phyloP scores from a whole-genome alignment of 371 early-diverging fungal genomes.

The Gilbertella persicaria region DNA sequence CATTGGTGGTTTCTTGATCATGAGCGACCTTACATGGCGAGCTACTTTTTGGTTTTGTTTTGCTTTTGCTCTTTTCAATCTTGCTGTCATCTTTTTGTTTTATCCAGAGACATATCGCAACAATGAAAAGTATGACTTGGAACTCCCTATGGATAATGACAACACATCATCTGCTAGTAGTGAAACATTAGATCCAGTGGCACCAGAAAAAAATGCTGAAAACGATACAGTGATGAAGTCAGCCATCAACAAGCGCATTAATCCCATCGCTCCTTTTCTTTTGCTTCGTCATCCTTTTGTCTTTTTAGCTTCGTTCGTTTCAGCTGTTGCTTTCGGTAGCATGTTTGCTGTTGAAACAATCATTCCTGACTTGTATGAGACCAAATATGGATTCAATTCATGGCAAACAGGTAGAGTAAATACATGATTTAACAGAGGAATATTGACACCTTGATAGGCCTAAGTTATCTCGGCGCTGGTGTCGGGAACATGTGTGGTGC shows the following conservation, averaged over 20 bases:
- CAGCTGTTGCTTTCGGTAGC: conserved; percentile 52
- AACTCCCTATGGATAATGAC: conserved; percentile 12
- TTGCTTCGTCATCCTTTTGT: conserved; percentile 54
- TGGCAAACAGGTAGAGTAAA: conserved; percentile 42
- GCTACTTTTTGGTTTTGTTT: conserved; percentile 39
- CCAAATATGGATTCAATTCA: conserved; percentile 33
- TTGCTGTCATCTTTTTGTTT: conserved; percentile 40
- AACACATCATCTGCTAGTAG: not conserved
- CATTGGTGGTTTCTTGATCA: conserved; percentile 34
- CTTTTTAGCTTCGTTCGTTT: conserved; percentile 40
- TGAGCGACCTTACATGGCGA: conserved; percentile 26
- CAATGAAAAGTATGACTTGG: conserved; percentile 14
- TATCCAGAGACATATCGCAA: conserved; percentile 66
- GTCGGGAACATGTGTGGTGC: conserved; percentile 30
- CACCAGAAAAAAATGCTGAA: not conserved
- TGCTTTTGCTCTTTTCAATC: conserved; percentile 26
- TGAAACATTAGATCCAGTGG: conserved; percentile 5
- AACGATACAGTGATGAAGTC: not conserved
- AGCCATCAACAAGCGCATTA: conserved; percentile 13
- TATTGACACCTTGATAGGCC: conserved; percentile 19
- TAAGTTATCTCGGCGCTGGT: conserved; percentile 34
- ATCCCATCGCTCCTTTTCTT: conserved; percentile 34
- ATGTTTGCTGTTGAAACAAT: conserved; percentile 54
- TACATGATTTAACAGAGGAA: not conserved
- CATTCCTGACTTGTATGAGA: conserved; percentile 34